Evolutionary conservation across 1,284 basidiomycete genomes (phyloP).

Genomic region (Rhodotorula sp.): DNA sequence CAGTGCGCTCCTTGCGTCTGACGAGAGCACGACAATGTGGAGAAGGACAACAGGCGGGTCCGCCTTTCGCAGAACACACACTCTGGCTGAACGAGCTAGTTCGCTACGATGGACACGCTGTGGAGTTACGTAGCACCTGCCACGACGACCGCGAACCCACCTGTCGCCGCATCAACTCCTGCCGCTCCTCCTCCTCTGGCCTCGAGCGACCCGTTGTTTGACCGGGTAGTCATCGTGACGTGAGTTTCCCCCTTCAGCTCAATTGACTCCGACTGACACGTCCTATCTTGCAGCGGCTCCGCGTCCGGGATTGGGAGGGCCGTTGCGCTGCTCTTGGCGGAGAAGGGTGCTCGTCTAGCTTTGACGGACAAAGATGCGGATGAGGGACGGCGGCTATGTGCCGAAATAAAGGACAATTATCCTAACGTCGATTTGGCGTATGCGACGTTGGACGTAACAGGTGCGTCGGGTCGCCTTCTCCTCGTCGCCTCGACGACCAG

Average conservation of each 20-base stretch:
- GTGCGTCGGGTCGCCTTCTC: not conserved
- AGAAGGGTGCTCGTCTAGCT: conserved; percentile 26
- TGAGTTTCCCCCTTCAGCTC: not conserved
- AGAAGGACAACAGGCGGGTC: no score
- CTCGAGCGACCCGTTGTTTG: not conserved
- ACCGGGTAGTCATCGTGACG: conserved; percentile 22
- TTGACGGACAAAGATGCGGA: conserved; percentile 30
- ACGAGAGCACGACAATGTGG: no score
- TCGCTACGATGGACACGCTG: no score
- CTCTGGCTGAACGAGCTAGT: no score
- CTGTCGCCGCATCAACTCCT: not conserved
- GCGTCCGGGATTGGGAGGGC: conserved; percentile 35
- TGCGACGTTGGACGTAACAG: conserved; percentile 28
- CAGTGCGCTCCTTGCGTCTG: no score
- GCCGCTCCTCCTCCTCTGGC: not conserved
- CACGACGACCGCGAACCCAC: no score
- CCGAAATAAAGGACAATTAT: conserved; percentile 16
- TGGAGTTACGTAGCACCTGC: no score
- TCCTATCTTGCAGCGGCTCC: conserved; percentile 9
- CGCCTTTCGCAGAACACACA: no score
- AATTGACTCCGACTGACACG: not conserved
- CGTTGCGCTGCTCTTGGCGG: conserved; percentile 30
- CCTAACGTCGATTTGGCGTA: conserved; percentile 29
- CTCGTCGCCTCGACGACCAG: not conserved
- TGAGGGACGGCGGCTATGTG: conserved; percentile 22